Percentiles rank a stretch among this genome's conserved stretches.
These are phyloP conservation scores for Boletus barrowsii DNA, from an alignment of 768 basidiomycete genomes.

Conservation along the genomic window DNA sequence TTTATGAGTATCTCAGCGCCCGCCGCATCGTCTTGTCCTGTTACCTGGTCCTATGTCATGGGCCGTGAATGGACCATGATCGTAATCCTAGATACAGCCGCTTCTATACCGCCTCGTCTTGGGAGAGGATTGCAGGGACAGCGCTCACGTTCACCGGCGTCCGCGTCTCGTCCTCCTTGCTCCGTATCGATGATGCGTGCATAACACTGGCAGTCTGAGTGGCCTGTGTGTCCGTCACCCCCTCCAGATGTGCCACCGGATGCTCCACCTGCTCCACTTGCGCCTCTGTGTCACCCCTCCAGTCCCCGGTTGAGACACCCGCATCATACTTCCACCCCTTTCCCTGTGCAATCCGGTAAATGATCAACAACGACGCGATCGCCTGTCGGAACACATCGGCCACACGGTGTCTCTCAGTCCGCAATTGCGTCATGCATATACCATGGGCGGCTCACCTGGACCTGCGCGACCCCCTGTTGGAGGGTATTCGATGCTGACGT, in stretches of 20 bases:
- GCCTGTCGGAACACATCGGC: not conserved
- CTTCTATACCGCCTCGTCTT: not conserved
- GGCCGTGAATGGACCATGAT: not conserved
- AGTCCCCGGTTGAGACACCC: conserved; percentile 10
- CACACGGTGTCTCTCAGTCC: not conserved
- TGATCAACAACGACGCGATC: conserved; percentile 18
- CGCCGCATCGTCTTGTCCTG: not conserved
- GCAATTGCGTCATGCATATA: not conserved
- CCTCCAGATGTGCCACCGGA: not conserved
- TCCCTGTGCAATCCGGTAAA: conserved; percentile 20
- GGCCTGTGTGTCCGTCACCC: not conserved
- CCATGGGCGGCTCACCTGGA: conserved; percentile 9
- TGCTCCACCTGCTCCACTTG: not conserved
- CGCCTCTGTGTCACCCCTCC: conserved; percentile 10
- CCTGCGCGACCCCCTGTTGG: conserved; percentile 18
- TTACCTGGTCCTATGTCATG: not conserved
- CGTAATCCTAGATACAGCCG: not conserved
- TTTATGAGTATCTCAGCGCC: not conserved
- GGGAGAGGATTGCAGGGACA: not conserved
- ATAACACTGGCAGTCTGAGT: not conserved
- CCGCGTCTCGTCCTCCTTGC: conserved; percentile 2
- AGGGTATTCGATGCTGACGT: conserved; percentile 4
- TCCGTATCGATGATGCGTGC: not conserved
- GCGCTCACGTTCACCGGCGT: not conserved
- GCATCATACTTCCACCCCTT: conserved; percentile 11